A percentile compares a stretch with the other conserved stretches of the same genome.
These are phyloP conservation scores for Boletus sp. DNA, from an alignment of 768 basidiomycete species.

Conservation along the genomic window DNA sequence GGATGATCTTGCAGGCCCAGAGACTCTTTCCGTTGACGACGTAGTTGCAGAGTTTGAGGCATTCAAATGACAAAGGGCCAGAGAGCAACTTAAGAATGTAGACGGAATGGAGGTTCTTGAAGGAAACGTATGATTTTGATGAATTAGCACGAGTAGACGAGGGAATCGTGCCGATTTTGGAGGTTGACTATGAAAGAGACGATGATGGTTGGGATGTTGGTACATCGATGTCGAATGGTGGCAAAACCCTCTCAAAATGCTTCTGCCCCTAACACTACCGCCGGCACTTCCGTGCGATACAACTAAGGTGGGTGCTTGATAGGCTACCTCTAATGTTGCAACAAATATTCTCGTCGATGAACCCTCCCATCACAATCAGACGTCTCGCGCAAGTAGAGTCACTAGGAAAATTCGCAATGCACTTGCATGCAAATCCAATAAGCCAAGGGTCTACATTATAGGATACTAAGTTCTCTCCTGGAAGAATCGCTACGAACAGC, in stretches of 20 bases:
- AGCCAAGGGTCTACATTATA: slow-evolving; percentile 8
- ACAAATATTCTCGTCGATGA: not conserved
- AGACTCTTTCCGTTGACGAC: too few relatives aligned
- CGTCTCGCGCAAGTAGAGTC: not conserved
- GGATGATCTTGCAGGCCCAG: too few relatives aligned
- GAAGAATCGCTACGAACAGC: slow-evolving; percentile 64
- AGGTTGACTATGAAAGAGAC: too few relatives aligned
- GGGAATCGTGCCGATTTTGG: too few relatives aligned
- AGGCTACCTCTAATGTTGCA: not conserved
- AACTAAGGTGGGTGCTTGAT: slow-evolving; percentile 1
- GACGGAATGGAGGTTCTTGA: too few relatives aligned
- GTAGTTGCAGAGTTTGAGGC: too few relatives aligned
- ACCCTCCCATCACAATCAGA: not conserved
- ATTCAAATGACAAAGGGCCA: too few relatives aligned
- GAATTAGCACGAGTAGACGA: too few relatives aligned
- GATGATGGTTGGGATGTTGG: too few relatives aligned
- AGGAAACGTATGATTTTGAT: too few relatives aligned
- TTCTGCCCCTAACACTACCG: not conserved
- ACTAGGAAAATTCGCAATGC: not conserved
- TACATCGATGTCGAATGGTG: too few relatives aligned
- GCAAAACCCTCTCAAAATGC: not conserved
- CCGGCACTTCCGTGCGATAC: not conserved
- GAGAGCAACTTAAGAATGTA: too few relatives aligned
- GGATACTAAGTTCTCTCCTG: slow-evolving; percentile 65
- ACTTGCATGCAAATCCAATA: slow-evolving; percentile 1